A percentile compares a stretch with the other conserved stretches of the same genome.
Conservation (phyloP, 768 basidiomycete species). For the Mycena crocata region DNA sequence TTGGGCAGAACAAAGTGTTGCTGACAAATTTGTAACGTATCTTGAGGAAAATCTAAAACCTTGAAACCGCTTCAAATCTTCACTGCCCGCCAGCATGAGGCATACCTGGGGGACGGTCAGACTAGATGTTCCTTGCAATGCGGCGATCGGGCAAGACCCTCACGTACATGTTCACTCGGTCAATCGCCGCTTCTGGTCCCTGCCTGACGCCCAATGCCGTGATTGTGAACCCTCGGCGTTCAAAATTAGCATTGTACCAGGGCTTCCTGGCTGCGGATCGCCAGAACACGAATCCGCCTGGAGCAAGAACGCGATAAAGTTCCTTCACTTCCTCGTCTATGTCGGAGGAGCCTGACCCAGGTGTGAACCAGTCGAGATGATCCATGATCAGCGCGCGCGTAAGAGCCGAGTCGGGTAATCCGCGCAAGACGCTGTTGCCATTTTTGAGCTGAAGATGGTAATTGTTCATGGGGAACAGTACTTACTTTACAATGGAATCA, state of each 20-base stretch:
- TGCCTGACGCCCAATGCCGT: slow-evolving; percentile 63
- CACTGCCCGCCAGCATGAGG: slow-evolving; percentile 49
- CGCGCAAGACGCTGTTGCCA: slow-evolving; percentile 46
- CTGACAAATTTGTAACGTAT: slow-evolving; percentile 76
- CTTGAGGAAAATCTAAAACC: slow-evolving; percentile 75
- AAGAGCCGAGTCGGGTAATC: slow-evolving; percentile 53
- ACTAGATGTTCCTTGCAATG: too few relatives aligned
- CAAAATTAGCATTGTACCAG: slow-evolving; percentile 73
- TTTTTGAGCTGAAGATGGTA: not conserved
- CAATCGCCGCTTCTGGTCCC: slow-evolving; percentile 62
- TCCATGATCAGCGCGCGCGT: slow-evolving; percentile 81
- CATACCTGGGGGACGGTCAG: slow-evolving; percentile 43
- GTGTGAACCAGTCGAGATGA: slow-evolving; percentile 70
- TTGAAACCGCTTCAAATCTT: slow-evolving; percentile 43
- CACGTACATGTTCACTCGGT: slow-evolving; percentile 77
- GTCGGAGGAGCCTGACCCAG: slow-evolving; percentile 57
- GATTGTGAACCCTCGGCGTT: slow-evolving; percentile 64
- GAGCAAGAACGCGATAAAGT: slow-evolving; percentile 65
- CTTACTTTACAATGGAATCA: slow-evolving; percentile 75
- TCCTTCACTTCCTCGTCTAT: slow-evolving; percentile 66
- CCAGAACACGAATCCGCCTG: slow-evolving; percentile 75
- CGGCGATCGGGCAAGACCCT: too few relatives aligned
- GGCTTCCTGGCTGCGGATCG: slow-evolving; percentile 71
- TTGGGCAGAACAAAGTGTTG: slow-evolving; percentile 80
- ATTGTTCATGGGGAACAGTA: slow-evolving; percentile 5